Evolutionary conservation across 345 rosid species (phyloP).

Genomic region (Cochlearia excelsa): DNA sequence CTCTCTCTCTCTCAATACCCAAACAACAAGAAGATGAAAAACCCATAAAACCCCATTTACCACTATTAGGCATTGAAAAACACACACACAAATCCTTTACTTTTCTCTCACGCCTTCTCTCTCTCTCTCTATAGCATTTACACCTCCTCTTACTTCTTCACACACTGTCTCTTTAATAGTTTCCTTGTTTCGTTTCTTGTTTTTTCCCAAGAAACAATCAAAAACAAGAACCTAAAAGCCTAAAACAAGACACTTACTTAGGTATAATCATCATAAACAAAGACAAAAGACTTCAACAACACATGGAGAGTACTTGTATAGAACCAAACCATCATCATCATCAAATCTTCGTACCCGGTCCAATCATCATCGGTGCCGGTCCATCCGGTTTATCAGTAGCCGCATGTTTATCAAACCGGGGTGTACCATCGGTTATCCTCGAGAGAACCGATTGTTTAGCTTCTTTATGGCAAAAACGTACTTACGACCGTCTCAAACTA

Average conservation of each 20-base stretch:
- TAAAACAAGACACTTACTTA: slow-evolving; percentile 32
- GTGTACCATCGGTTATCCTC: slow-evolving; percentile 66
- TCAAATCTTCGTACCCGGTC: slow-evolving; percentile 42
- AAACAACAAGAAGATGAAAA: slow-evolving; percentile 25
- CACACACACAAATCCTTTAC: slow-evolving; percentile 34
- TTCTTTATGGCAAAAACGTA: slow-evolving; percentile 68
- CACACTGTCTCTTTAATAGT: slow-evolving; percentile 4
- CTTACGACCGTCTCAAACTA: slow-evolving; percentile 86
- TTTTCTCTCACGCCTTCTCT: slow-evolving; percentile 35
- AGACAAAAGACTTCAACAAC: slow-evolving; percentile 11
- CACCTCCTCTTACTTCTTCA: slow-evolving; percentile 23
- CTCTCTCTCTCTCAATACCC: slow-evolving; percentile 13
- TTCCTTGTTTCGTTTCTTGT: slow-evolving; percentile 33
- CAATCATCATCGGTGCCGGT: slow-evolving; percentile 94
- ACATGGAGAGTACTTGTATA: slow-evolving; percentile 45
- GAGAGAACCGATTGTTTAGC: slow-evolving; percentile 77
- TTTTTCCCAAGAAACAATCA: slow-evolving; percentile 34
- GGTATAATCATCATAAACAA: slow-evolving; percentile 23
- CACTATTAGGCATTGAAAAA: slow-evolving; percentile 25
- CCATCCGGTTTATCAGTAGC: slow-evolving; percentile 83
- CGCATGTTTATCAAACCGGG: slow-evolving; percentile 61
- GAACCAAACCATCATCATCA: slow-evolving; percentile 24
- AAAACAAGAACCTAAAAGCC: slow-evolving; percentile 4
- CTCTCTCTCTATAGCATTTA: slow-evolving; percentile 31
- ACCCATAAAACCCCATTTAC: slow-evolving; percentile 11